Percentiles rank a stretch among this genome's conserved stretches.
These are phyloP conservation scores for Fraxinus cuspidata DNA, from an alignment of 257 asterid genomes.

Conservation along the genomic window DNA sequence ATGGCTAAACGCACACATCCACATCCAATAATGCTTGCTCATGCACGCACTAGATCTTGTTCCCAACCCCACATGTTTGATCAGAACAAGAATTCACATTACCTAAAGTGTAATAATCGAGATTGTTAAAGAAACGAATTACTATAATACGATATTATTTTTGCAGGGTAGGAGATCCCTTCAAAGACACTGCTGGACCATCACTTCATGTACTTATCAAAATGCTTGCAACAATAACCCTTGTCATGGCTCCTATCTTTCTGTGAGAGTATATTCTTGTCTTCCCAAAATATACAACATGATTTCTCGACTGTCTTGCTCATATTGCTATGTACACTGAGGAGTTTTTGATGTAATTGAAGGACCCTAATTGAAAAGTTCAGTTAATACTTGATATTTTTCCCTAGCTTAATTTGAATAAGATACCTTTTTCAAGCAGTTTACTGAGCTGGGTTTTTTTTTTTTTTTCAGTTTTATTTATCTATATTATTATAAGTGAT, in stretches of 20 bases:
- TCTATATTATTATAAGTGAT: background rate
- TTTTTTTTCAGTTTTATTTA: too few relatives aligned
- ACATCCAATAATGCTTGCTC: background rate
- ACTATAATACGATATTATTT: background rate
- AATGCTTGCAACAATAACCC: constrained; percentile 97
- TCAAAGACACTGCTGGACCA: constrained; percentile 99
- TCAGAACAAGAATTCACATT: background rate
- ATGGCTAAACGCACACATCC: background rate
- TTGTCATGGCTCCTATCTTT: constrained; percentile 96
- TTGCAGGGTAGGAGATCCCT: constrained; percentile 96
- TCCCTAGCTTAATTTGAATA: background rate
- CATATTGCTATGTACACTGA: constrained; percentile 12
- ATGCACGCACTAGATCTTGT: background rate
- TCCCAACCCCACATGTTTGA: background rate
- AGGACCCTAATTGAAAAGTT: background rate
- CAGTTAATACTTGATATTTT: background rate
- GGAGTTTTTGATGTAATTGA: constrained; percentile 29
- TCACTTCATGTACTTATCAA: constrained; percentile 94
- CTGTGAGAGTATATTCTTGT: constrained; percentile 45
- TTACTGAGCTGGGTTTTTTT: background rate
- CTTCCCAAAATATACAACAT: constrained; percentile 14
- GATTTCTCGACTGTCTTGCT: constrained; percentile 17
- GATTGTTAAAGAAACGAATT: background rate
- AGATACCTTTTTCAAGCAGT: background rate
- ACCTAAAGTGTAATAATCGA: background rate